Evolutionary conservation across 495 filamentous ascomycete genomes (phyloP).

Genomic region (Xylaria nigripes): DNA sequence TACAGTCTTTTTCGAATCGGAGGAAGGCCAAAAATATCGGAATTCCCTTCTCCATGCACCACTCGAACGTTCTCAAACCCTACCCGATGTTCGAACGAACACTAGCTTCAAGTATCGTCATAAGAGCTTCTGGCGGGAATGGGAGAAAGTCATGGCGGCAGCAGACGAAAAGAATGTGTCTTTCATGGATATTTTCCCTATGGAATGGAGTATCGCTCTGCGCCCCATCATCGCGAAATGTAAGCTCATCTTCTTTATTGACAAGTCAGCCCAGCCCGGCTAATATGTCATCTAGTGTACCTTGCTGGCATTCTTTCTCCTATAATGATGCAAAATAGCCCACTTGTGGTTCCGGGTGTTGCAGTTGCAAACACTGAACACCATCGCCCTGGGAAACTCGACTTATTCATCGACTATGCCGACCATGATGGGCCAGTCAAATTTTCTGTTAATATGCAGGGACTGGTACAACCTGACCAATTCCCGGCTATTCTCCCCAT

Average conservation of each 20-base stretch:
- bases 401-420: constrained; percentile 38
- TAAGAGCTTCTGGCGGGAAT: constrained; percentile 32
- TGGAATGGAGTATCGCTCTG: constrained; percentile 30
- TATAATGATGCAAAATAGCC: constrained; percentile 19
- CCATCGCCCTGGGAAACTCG: constrained; percentile 26
- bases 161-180: constrained; percentile 8
- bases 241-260: constrained; percentile 5
- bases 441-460: constrained; percentile 10
- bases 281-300: constrained; percentile 29
- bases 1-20: constrained; percentile 24
- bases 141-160: constrained; percentile 17
- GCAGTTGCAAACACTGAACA: constrained; percentile 32
- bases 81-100: constrained; percentile 26
- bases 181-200: constrained; percentile 22
- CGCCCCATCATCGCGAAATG: constrained; percentile 37
- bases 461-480: constrained; percentile 20
- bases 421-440: constrained; percentile 5
- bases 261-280: background rate
- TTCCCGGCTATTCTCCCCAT: constrained; percentile 24
- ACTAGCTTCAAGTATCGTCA: constrained; percentile 28
- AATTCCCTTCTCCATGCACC: constrained; percentile 32
- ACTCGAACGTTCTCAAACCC: constrained; percentile 25
- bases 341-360: constrained; percentile 23
- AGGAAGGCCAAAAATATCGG: constrained; percentile 26
- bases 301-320: constrained; percentile 33